phyloP scores from a whole-genome alignment of 345 rosid species.

The Sapria himalayana region DNA sequence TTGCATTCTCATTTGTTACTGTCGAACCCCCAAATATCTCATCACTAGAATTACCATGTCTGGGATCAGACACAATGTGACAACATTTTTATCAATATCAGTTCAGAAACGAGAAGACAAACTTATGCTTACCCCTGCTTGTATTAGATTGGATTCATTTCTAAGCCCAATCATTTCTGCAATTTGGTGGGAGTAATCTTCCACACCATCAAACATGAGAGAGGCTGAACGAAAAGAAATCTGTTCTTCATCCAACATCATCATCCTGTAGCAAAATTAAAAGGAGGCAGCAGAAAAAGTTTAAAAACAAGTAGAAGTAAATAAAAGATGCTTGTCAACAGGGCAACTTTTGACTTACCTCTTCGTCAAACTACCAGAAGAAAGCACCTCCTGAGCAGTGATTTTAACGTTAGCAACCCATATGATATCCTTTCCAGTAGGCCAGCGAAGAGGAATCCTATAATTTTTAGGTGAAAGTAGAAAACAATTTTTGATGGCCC shows the following conservation, averaged over 20 bases:
- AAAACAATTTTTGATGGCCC: conserved; percentile 37
- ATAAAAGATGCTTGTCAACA: not conserved
- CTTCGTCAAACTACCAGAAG: conserved; percentile 89
- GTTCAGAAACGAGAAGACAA: not conserved
- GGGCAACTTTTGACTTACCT: conserved; percentile 23
- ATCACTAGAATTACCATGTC: too few species aligned
- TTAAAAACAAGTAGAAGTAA: not conserved
- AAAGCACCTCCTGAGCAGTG: conserved; percentile 77
- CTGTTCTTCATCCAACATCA: conserved; percentile 93
- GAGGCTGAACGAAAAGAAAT: conserved; percentile 86
- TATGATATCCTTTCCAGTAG: conserved; percentile 79
- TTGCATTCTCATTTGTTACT: too few species aligned
- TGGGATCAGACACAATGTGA: too few species aligned
- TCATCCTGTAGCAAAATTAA: conserved; percentile 41
- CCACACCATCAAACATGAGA: conserved; percentile 73
- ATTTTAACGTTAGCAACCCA: conserved; percentile 82
- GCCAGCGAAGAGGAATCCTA: conserved; percentile 89
- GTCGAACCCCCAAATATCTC: too few species aligned
- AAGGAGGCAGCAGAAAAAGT: conserved; percentile 5
- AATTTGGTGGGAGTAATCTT: conserved; percentile 95
- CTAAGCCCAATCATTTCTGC: conserved; percentile 91
- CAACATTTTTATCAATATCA: too few species aligned
- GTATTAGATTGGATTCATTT: conserved; percentile 56
- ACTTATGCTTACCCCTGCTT: conserved; percentile 61
- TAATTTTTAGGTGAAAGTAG: conserved; percentile 56